phyloP scores from a whole-genome alignment of 495 filamentous ascomycete genomes.

The Penicillium lividum region DNA sequence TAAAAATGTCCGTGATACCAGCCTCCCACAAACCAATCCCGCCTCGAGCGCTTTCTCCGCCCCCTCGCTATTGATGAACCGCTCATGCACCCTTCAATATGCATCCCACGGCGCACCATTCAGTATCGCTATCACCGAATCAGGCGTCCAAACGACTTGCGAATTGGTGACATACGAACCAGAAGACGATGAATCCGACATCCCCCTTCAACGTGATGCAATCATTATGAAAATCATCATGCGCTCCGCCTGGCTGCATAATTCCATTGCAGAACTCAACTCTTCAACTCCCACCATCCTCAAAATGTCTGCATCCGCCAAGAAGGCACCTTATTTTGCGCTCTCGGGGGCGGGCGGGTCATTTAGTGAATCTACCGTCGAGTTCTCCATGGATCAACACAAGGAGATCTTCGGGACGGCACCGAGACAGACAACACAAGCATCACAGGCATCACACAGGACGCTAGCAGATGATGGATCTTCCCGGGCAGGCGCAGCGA shows the following conservation, averaged over 20 bases:
- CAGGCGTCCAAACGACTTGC: slow-evolving; percentile 86
- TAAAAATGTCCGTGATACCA: slow-evolving; percentile 49
- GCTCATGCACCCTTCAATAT: slow-evolving; percentile 82
- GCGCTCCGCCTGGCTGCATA: slow-evolving; percentile 77
- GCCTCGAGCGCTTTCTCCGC: slow-evolving; percentile 70
- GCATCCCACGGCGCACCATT: slow-evolving; percentile 69
- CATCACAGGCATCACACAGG: slow-evolving; percentile 26
- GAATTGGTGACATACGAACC: slow-evolving; percentile 89
- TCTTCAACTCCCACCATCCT: slow-evolving; percentile 65
- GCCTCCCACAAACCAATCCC: slow-evolving; percentile 46
- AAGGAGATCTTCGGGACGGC: slow-evolving; percentile 18
- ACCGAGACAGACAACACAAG: slow-evolving; percentile 11
- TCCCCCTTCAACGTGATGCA: slow-evolving; percentile 77
- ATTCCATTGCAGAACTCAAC: slow-evolving; percentile 81
- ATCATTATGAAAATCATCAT: slow-evolving; percentile 94
- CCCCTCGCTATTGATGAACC: slow-evolving; percentile 72
- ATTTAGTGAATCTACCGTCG: slow-evolving; percentile 77
- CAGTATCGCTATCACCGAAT: slow-evolving; percentile 77
- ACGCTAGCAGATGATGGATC: slow-evolving; percentile 42
- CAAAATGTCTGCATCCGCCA: slow-evolving; percentile 63
- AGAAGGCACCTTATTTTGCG: slow-evolving; percentile 65
- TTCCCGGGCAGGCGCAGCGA: slow-evolving; percentile 42
- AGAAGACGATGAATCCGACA: slow-evolving; percentile 61
- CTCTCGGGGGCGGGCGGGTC: slow-evolving; percentile 69
- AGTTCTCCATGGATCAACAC: slow-evolving; percentile 75